Conservation (phyloP, 257 asterid genomes). For the Gardenia jasminoides region DNA sequence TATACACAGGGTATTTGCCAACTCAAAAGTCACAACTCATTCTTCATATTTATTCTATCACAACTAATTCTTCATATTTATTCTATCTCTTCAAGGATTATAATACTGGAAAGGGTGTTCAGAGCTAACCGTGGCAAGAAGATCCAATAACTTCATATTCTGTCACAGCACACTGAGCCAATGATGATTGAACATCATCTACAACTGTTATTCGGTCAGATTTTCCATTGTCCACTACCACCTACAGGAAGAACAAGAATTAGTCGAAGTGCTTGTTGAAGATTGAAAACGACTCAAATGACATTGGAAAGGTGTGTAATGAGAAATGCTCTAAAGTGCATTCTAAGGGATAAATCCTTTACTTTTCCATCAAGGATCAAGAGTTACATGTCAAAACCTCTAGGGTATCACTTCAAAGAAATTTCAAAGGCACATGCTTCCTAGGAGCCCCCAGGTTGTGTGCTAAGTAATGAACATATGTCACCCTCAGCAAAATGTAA, state of each 20-base stretch:
- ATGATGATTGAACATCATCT: conserved; percentile 39
- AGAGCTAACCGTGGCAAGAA: conserved; percentile 52
- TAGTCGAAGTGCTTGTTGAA: background rate
- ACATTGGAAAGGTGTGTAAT: background rate
- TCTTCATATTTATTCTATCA: background rate
- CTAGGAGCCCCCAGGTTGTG: too few relatives aligned
- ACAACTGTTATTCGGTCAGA: conserved; percentile 75
- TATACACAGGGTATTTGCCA: background rate
- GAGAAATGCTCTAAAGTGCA: background rate
- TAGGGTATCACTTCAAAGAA: too few relatives aligned
- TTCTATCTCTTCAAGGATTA: background rate
- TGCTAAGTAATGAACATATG: background rate
- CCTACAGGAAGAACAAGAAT: conserved; percentile 33
- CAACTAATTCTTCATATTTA: background rate
- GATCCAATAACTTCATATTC: conserved; percentile 70
- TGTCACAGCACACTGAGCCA: conserved; percentile 81
- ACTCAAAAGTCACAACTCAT: background rate
- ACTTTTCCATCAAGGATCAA: background rate
- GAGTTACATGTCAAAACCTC: background rate
- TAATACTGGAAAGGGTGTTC: conserved; percentile 18
- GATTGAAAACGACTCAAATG: background rate
- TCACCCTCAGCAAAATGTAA: background rate
- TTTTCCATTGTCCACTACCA: conserved; percentile 74
- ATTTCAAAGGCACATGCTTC: too few relatives aligned
- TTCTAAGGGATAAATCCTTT: background rate